These are phyloP conservation scores for Capsicum chinense DNA, from an alignment of 257 asterid species.

Conservation along the genomic window DNA sequence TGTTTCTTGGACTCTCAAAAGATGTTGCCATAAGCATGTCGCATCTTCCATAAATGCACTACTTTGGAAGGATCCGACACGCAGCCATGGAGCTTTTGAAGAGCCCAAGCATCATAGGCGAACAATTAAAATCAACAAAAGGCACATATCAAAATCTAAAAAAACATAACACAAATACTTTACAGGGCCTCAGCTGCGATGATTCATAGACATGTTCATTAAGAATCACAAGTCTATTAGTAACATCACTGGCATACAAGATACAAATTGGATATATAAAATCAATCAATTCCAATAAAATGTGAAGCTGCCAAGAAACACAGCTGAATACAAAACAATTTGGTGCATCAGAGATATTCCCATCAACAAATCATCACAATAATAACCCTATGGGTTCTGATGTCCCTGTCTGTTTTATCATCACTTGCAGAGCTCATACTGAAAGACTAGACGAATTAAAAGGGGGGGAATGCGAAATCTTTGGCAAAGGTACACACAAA, in stretches of 20 bases:
- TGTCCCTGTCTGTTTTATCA: conserved; percentile 88
- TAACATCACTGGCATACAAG: background rate
- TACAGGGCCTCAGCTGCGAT: conserved; percentile 44
- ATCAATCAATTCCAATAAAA: background rate
- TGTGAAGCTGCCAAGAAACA: background rate
- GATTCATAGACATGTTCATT: conserved; percentile 39
- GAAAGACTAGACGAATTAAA: too few species aligned
- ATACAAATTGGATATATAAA: background rate
- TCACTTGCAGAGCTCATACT: conserved; percentile 41
- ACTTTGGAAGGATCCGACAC: too few species aligned
- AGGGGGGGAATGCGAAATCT: too few species aligned
- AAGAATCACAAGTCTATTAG: conserved; percentile 11
- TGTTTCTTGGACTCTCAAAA: too few species aligned
- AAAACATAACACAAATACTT: background rate
- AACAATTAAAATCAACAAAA: background rate
- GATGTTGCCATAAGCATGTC: too few species aligned
- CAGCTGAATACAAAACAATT: background rate
- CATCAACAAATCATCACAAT: conserved; percentile 60
- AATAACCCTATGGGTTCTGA: conserved; percentile 47
- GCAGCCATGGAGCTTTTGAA: too few species aligned
- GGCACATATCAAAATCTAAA: background rate
- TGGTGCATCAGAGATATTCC: conserved; percentile 82
- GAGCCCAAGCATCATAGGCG: too few species aligned
- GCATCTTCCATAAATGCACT: too few species aligned
- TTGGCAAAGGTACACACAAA: background rate